Evolutionary conservation across 768 basidiomycete genomes (phyloP).

Genomic region (Tulasnella sp.): DNA sequence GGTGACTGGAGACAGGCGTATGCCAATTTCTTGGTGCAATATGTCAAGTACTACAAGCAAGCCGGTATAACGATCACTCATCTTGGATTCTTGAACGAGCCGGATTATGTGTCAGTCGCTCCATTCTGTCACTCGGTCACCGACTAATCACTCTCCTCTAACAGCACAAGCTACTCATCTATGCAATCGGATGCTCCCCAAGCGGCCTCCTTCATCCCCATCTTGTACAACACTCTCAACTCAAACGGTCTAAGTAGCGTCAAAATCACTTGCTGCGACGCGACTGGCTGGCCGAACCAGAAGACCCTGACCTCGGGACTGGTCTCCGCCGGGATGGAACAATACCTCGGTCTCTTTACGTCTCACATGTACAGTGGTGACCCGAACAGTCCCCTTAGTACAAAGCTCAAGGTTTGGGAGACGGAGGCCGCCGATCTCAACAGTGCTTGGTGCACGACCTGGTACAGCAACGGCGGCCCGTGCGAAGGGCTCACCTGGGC

Average conservation of each 20-base stretch:
- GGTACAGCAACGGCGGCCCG: background rate
- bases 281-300: constrained; percentile 19
- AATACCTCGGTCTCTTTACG: constrained; percentile 19
- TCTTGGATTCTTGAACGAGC: constrained; percentile 26
- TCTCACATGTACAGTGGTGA: constrained; percentile 24
- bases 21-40: constrained; percentile 26
- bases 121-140: background rate
- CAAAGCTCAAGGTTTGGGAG: constrained; percentile 23
- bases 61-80: constrained; percentile 13
- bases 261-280: constrained; percentile 27
- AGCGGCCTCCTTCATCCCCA: constrained; percentile 21
- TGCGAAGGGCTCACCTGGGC: constrained; percentile 10
- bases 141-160: background rate
- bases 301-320: constrained; percentile 18
- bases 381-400: constrained; percentile 16
- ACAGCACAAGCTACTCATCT: constrained; percentile 19
- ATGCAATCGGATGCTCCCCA: constrained; percentile 21
- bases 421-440: constrained; percentile 25
- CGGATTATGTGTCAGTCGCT: constrained; percentile 17
- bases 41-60: constrained; percentile 24
- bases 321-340: constrained; percentile 18
- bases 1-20: constrained; percentile 28
- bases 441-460: constrained; percentile 6
- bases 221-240: constrained; percentile 17
- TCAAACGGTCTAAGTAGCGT: background rate